These are phyloP conservation scores for Cyberlindnera galapagoensis DNA, from an alignment of 805 yeast species.

Conservation along the genomic window DNA sequence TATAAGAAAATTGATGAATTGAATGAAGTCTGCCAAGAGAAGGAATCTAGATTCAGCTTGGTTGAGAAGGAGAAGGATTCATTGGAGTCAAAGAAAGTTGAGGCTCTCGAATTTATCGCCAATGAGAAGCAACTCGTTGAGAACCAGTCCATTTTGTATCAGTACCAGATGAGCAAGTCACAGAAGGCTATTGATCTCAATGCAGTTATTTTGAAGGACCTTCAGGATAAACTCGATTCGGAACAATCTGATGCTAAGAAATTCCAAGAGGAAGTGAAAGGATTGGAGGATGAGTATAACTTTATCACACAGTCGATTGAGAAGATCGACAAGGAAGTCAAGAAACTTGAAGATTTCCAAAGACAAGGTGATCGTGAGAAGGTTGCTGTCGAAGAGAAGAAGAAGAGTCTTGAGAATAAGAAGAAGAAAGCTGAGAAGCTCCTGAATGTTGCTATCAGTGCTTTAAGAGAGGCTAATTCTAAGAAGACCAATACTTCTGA, in stretches of 20 bases:
- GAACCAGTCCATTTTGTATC: conserved; percentile 50
- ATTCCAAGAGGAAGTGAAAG: conserved; percentile 32
- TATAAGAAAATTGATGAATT: conserved; percentile 58
- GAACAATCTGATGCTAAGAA: conserved; percentile 39
- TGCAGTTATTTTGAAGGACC: conserved; percentile 30
- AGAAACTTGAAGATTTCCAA: conserved; percentile 29
- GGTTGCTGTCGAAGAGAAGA: conserved; percentile 71
- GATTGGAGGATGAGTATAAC: conserved; percentile 26
- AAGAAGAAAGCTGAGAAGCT: conserved; percentile 52
- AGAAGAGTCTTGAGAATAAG: conserved; percentile 56
- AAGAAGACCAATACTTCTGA: conserved; percentile 40
- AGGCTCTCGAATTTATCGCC: conserved; percentile 59
- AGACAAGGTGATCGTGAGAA: conserved; percentile 46
- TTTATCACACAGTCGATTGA: conserved; percentile 20
- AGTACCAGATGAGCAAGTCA: conserved; percentile 39
- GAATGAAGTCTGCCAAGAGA: conserved; percentile 76
- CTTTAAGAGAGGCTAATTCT: conserved; percentile 37
- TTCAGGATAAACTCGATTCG: conserved; percentile 34
- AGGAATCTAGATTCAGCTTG: conserved; percentile 69
- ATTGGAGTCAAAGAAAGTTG: conserved; percentile 58
- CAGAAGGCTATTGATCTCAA: conserved; percentile 34
- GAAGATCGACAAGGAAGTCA: conserved; percentile 20
- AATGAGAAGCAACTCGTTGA: conserved; percentile 55
- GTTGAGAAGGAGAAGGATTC: conserved; percentile 69
- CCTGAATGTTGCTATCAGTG: conserved; percentile 39